Base-by-base conservation (phyloP, 208 protist species). In the Crithidia fasciculata region DNA sequence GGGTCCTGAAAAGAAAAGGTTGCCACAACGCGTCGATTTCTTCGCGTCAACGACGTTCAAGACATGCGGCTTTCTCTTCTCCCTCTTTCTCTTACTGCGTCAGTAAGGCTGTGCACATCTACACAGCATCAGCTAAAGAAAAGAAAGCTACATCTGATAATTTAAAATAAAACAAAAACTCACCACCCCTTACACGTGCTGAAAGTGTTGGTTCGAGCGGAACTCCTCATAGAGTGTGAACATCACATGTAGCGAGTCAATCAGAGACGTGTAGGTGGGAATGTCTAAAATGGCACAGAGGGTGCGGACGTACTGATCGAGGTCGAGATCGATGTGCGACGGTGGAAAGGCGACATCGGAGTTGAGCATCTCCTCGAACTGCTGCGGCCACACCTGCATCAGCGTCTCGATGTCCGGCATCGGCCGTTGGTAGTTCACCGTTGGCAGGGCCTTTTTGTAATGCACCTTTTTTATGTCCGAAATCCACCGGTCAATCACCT, bases 151-250 rank as follows among this genome's bases (percentile, higher is more conserved):
- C 28, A 58, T 10, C 50, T 66, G 16, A 15, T 28, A 73, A 56
- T n/a, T n/a, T n/a, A 55, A 37, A 15, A 28, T 53, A 47, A 52
- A 28, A n/a, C n/a, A n/a, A n/a, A n/a, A n/a, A n/a, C n/a, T n/a
- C n/a, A n/a, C n/a, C 44, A 6, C 50, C 58, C 45, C 0, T 80
- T 85, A 94, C 47, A 92, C 90, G 61, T 96, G 89, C 78, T 97
- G 88, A 69, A 98, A 98, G 76, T 98, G 96, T 72, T 98, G 95
- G 72, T 98, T 98, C 2, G 81, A 81, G 59, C 97, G 90, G 78
- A 99, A 99, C 44, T 99, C 98, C 60, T 96, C 85, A 72, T 99
- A 99, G 9, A 99, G 75, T 19, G 97, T 98, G 80, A 99, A 99
- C 80, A 99, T 95, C 19, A 99, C 84, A 83, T 99, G 98, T 8